Evolutionary conservation across 169 alveolate genomes (phyloP).

Genomic region (Theileria equi): DNA sequence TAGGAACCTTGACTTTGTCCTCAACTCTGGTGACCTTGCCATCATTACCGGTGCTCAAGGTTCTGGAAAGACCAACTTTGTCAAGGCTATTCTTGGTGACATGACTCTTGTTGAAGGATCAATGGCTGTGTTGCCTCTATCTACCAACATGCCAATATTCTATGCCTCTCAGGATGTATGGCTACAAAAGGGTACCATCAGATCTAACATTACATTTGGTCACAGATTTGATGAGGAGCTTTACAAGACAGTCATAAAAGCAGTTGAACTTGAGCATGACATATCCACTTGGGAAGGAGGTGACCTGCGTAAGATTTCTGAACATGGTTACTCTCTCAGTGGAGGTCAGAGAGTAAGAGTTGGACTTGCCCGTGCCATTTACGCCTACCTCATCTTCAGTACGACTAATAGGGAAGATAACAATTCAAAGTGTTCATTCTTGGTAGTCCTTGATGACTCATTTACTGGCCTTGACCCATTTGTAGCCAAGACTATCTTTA

Average conservation of each 20-base stretch:
- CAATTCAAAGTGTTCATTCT: too few species aligned
- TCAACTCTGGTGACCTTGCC: constrained; percentile 5
- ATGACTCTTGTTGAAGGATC: constrained; percentile 41
- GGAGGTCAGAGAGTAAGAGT: constrained; percentile 92
- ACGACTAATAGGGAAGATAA: constrained; percentile 24
- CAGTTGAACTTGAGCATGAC: constrained; percentile 32
- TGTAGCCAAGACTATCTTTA: constrained; percentile 47
- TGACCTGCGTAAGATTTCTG: constrained; percentile 27
- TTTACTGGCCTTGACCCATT: constrained; percentile 64
- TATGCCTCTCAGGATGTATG: constrained; percentile 47
- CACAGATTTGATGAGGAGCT: constrained; percentile 25
- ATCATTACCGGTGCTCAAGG: constrained; percentile 34
- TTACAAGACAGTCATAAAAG: neutral
- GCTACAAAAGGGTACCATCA: constrained; percentile 35
- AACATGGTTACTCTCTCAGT: constrained; percentile 64
- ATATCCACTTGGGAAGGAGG: constrained; percentile 38
- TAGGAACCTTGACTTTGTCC: neutral
- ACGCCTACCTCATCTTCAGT: constrained; percentile 61
- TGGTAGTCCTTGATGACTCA: constrained; percentile 65
- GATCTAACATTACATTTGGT: constrained; percentile 29
- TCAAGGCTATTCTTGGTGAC: constrained; percentile 46
- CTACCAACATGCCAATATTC: constrained; percentile 41
- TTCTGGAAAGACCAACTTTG: constrained; percentile 44
- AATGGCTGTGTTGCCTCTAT: constrained; percentile 47
- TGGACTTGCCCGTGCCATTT: constrained; percentile 88